Conservation (phyloP, 345 rosid species). For the Corchorus capsularis region DNA sequence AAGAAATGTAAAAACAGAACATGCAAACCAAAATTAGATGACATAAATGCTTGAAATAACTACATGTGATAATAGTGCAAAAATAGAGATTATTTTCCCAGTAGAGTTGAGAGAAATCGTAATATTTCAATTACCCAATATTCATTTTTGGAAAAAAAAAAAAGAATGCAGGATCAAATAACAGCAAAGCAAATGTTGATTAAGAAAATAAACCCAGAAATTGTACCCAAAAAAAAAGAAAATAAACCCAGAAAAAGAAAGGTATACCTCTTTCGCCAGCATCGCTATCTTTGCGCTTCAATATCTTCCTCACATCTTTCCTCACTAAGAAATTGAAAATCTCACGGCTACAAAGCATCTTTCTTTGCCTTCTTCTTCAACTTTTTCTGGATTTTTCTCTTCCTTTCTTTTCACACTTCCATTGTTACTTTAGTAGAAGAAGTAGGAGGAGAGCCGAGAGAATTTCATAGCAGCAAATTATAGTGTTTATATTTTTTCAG, state of each 20-base stretch:
- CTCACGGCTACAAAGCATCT: conserved; percentile 34
- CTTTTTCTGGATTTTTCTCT: neutral
- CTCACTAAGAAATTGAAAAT: conserved; percentile 42
- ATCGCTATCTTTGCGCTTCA: conserved; percentile 91
- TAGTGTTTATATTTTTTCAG: neutral
- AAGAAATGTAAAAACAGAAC: neutral
- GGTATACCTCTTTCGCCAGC: conserved; percentile 71
- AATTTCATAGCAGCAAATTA: neutral
- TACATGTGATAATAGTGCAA: neutral
- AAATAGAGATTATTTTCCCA: neutral
- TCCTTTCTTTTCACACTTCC: neutral
- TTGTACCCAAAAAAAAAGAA: too few relatives aligned
- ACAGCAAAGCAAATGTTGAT: too few relatives aligned
- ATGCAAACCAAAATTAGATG: neutral
- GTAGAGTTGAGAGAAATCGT: neutral
- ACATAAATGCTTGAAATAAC: neutral
- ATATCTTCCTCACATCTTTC: conserved; percentile 76
- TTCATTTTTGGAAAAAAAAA: neutral
- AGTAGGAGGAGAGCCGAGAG: neutral
- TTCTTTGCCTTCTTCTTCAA: neutral
- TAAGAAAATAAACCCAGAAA: too few relatives aligned
- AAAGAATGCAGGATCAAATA: neutral
- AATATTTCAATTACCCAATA: neutral
- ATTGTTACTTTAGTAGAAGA: neutral
- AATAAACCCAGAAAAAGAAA: too few relatives aligned